phyloP scores from a whole-genome alignment of 2,329 filamentous ascomycete species.

The Cladosporium sphaerospermum region DNA sequence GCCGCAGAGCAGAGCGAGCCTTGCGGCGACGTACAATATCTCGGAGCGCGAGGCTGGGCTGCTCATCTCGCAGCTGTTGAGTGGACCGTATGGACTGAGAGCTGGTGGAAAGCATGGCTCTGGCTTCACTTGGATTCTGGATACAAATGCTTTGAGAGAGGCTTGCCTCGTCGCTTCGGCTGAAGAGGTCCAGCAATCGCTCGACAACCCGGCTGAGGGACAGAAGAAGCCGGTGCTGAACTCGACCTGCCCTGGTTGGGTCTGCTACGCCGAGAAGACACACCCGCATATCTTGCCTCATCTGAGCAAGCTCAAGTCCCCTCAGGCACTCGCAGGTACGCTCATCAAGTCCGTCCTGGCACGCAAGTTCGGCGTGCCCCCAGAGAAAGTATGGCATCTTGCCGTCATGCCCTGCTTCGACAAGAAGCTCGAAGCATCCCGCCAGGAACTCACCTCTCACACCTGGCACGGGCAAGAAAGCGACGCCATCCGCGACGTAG shows the following conservation, averaged over 20 bases:
- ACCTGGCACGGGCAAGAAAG: conserved; percentile 30
- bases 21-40: conserved; percentile 76
- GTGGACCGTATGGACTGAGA: conserved; percentile 62
- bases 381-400: conserved; percentile 84
- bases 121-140: conserved; percentile 81
- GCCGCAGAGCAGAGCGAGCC: conserved; percentile 80
- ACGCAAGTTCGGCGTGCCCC: conserved; percentile 62
- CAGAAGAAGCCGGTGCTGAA: conserved; percentile 65
- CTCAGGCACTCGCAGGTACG: conserved; percentile 85
- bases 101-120: conserved; percentile 66
- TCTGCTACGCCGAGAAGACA: conserved; percentile 98
- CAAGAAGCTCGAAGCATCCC: conserved; percentile 94
- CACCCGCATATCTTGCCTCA: conserved; percentile 90
- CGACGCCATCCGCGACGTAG: conserved; percentile 72
- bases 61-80: conserved; percentile 77
- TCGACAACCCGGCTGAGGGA: conserved; percentile 33
- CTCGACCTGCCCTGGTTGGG: conserved; percentile 93
- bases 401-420: conserved; percentile 98
- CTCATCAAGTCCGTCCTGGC: conserved; percentile 82
- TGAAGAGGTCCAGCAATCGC: conserved; percentile 39
- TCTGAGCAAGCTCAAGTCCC: conserved; percentile 84
- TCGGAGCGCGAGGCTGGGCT: conserved; percentile 67
- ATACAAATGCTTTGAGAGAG: conserved; percentile 79
- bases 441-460: conserved; percentile 72
- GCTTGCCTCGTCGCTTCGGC: conserved; percentile 64